These are phyloP conservation scores for Cystofilobasidium macerans DNA, from an alignment of 768 basidiomycete species.

Conservation along the genomic window DNA sequence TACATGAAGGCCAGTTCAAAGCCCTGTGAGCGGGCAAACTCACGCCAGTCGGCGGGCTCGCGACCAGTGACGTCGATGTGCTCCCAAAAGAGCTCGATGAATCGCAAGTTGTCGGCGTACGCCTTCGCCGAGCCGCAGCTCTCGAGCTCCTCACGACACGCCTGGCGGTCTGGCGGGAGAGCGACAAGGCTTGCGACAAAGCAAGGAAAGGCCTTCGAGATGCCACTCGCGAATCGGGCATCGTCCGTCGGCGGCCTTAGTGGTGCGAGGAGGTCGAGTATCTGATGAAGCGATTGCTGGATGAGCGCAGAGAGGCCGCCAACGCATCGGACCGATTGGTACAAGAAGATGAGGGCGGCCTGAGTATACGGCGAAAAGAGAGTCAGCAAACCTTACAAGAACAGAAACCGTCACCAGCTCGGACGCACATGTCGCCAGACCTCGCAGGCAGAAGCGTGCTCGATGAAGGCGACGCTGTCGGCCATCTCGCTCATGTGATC, in stretches of 20 bases:
- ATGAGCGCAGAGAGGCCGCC: not conserved
- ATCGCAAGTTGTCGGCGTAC: not conserved
- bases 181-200: not conserved
- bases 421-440: constrained; percentile 2
- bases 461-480: not conserved
- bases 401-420: not conserved
- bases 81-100: not conserved
- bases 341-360: not conserved
- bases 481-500: not conserved
- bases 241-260: not conserved
- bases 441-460: not conserved
- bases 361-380: too few species aligned
- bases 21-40: not conserved
- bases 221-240: not conserved
- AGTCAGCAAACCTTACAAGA: not conserved
- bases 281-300: not conserved
- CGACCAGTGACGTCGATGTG: not conserved
- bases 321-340: not conserved
- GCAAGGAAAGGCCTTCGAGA: not conserved
- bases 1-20: not conserved
- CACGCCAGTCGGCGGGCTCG: not conserved
- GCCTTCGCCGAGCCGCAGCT: not conserved
- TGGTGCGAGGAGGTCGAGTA: not conserved
- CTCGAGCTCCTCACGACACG: not conserved
- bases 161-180: not conserved